Conservation (phyloP, 2,329 filamentous ascomycete species). For the Coniochaeta sp. region DNA sequence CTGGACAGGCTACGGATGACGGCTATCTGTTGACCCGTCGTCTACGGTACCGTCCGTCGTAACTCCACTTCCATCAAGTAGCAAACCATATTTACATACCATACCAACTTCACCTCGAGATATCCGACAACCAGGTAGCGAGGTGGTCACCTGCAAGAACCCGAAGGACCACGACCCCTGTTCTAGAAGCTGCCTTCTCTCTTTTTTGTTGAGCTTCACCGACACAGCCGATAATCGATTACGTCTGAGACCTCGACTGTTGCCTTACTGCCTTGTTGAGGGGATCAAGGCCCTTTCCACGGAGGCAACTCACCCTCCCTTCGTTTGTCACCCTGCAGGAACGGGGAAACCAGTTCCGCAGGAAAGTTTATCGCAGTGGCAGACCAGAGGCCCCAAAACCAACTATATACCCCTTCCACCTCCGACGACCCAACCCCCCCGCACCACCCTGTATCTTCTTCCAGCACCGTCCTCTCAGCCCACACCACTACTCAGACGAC, state of each 20-base stretch:
- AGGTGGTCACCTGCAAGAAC: not conserved
- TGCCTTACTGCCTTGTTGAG: not conserved
- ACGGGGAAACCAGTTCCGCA: constrained; percentile 27
- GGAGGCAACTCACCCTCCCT: not conserved
- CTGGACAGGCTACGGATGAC: not conserved
- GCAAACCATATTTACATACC: not conserved
- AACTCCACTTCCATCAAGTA: not conserved
- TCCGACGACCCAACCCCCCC: constrained; percentile 59
- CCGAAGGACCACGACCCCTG: not conserved
- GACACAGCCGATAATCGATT: not conserved
- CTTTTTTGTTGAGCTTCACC: not conserved
- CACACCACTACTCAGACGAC: constrained; percentile 17
- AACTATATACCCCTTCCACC: constrained; percentile 51
- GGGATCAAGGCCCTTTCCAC: not conserved
- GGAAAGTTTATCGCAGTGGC: constrained; percentile 58
- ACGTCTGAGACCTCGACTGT: not conserved
- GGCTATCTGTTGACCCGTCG: constrained; percentile 2
- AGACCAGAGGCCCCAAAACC: constrained; percentile 52
- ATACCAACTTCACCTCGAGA: not conserved
- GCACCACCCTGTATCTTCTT: constrained; percentile 41
- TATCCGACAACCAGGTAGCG: not conserved
- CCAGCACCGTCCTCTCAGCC: constrained; percentile 38
- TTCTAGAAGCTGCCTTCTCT: not conserved
- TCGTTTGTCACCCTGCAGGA: constrained; percentile 11
- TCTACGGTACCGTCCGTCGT: not conserved